Percentiles rank a stretch among this genome's conserved stretches.
Evolutionary conservation across 768 basidiomycete species (phyloP).

Genomic region (Clathrus columnatus): DNA sequence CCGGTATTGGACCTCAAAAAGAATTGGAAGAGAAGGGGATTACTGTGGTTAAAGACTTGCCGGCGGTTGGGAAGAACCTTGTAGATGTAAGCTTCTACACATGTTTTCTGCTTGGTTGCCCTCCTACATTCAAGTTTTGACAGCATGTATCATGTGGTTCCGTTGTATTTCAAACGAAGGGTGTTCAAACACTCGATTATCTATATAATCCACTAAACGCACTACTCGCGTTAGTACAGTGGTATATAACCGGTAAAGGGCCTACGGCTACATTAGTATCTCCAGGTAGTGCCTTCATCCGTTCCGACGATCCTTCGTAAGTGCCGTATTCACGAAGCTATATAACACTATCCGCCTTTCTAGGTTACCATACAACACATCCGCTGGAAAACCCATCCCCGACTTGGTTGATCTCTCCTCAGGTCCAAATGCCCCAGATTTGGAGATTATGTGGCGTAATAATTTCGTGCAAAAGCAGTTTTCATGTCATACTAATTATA

Average conservation of each 20-base stretch:
- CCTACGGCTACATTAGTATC: neutral
- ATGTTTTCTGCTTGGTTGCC: neutral
- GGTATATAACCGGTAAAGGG: slow-evolving; percentile 2
- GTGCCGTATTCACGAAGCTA: no score
- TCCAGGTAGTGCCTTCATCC: neutral
- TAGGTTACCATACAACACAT: no score
- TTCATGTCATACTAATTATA: no score
- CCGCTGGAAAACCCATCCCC: no score
- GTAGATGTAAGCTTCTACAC: neutral
- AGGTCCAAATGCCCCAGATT: no score
- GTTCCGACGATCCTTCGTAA: neutral
- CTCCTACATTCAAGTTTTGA: neutral
- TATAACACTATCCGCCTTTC: no score
- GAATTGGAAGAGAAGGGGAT: slow-evolving; percentile 25
- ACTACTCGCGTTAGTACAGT: neutral
- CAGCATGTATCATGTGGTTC: slow-evolving; percentile 5
- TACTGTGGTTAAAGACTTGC: slow-evolving; percentile 25
- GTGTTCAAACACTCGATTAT: neutral
- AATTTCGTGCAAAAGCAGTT: no score
- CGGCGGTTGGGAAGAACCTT: slow-evolving; percentile 35
- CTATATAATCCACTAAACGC: neutral
- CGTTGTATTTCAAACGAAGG: neutral
- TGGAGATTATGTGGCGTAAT: no score
- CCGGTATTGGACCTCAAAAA: slow-evolving; percentile 29
- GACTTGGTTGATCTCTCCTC: no score